Evolutionary conservation across 2,329 filamentous ascomycete genomes (phyloP), one percentile per base, ranked within the genome.

Genomic region (Camillea tinctor): DNA sequence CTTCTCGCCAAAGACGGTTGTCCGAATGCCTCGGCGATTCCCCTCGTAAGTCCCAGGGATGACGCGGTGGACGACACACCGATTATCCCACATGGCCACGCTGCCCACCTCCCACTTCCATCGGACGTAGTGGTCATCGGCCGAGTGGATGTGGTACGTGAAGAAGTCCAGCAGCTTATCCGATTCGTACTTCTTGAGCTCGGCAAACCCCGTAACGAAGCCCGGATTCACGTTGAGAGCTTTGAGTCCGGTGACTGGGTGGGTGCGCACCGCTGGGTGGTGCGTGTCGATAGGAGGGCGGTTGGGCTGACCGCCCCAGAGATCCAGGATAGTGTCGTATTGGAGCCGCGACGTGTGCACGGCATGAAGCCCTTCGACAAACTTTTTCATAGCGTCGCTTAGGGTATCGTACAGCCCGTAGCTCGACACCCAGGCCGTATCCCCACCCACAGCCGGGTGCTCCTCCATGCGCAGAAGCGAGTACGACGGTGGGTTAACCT

Each of bases 71-170:
- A 76, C 48, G 1, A 74, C 73, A 64, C 30, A 75, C 71, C 77
- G 66, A 62, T 83, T 82, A 57, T 83, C 81, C 80, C 80, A 83
- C 69, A 83, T 78, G 1, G 80, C 80, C 4, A 82, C 77, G 26
- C 76, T 78, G 0, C 80, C 80, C 6, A 79, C 76, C 0, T 74
- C 68, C 80, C 81, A 83, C 60, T 80, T 82, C 75, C 79, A 82
- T 2, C 80, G 71, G 5, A 83, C 80, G 22, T 74, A 74, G 63
- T 81, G 80, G 62, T 83, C 81, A 54, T 82, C 79, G 1, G 79
- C 80, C 0, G 78, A 76, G 63, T 81, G 79, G 24, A 82, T 76
- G 62, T 82, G 80, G 54, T 75, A 76, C 3, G 69, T 61, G 53
- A 81, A 77, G 59, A 82, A 81, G 54, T 80, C 77, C 0, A 81